Evolutionary conservation across 257 asterid species (phyloP).

Genomic region (Solanum paucissectum): DNA sequence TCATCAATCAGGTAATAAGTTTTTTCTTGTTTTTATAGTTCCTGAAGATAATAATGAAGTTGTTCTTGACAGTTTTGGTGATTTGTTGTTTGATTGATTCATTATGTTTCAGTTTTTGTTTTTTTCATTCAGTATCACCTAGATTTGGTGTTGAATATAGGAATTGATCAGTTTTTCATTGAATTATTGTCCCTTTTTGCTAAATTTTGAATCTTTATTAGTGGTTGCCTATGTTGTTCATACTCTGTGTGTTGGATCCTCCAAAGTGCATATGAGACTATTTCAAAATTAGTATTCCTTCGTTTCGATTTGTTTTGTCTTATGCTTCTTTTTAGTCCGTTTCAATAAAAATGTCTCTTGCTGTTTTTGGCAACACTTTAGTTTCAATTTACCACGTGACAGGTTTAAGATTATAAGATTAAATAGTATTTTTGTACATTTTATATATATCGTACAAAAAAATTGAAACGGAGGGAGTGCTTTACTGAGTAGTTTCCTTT

Average conservation of each 20-base stretch:
- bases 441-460: not conserved
- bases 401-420: not conserved
- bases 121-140: not conserved
- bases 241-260: not conserved
- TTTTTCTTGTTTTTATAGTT: not conserved
- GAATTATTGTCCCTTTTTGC: not conserved
- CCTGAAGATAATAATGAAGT: not conserved
- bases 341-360: not conserved
- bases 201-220: not conserved
- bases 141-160: not conserved
- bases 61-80: not conserved
- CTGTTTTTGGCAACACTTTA: not conserved
- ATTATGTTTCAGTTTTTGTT: not conserved
- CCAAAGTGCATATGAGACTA: not conserved
- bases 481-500: not conserved
- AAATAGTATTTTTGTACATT: not conserved
- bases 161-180: not conserved
- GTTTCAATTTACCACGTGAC: not conserved
- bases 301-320: not conserved
- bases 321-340: not conserved
- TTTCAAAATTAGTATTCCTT: not conserved
- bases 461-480: not conserved
- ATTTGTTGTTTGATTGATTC: not conserved
- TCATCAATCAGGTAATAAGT: conserved; percentile 14
- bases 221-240: not conserved